Conservation (phyloP, 23 red algal species). For the Chondrus crispus region DNA sequence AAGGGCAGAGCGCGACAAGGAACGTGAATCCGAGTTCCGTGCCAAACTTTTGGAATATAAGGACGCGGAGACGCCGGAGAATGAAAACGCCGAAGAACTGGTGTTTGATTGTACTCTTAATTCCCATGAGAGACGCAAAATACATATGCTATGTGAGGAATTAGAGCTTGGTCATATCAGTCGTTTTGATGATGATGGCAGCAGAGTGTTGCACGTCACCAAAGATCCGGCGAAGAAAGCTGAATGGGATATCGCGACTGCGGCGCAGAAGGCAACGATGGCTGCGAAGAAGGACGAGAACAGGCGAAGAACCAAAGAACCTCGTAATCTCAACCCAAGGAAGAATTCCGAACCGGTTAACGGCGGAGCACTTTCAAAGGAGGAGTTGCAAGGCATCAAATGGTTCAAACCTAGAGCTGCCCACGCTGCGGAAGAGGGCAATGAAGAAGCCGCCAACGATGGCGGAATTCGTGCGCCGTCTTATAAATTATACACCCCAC, state of each 20-base stretch:
- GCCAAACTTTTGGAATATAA: background rate
- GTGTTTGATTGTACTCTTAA: conserved; percentile 50
- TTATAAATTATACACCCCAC: conserved; percentile 34
- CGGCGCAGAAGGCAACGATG: background rate
- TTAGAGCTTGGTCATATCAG: conserved; percentile 51
- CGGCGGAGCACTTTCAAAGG: background rate
- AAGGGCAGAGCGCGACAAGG: conserved; percentile 31
- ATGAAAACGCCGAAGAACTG: conserved; percentile 12
- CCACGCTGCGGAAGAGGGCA: background rate
- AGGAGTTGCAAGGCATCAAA: conserved; percentile 30
- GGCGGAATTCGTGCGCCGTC: conserved; percentile 37
- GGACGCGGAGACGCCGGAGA: background rate
- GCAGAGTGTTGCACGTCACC: conserved; percentile 37
- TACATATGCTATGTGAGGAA: conserved; percentile 40
- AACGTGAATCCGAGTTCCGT: conserved; percentile 23
- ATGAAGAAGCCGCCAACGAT: background rate
- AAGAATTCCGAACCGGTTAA: background rate
- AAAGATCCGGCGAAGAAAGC: conserved; percentile 32
- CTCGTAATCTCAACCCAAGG: background rate
- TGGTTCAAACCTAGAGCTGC: conserved; percentile 52
- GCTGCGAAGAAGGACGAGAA: conserved; percentile 1
- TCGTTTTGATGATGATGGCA: conserved; percentile 22
- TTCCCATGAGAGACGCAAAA: conserved; percentile 49
- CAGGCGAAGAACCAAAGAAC: background rate
- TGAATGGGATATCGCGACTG: conserved; percentile 36